Base-by-base conservation (phyloP, 768 basidiomycete genomes). In the Macrolepiota dolichaula region DNA sequence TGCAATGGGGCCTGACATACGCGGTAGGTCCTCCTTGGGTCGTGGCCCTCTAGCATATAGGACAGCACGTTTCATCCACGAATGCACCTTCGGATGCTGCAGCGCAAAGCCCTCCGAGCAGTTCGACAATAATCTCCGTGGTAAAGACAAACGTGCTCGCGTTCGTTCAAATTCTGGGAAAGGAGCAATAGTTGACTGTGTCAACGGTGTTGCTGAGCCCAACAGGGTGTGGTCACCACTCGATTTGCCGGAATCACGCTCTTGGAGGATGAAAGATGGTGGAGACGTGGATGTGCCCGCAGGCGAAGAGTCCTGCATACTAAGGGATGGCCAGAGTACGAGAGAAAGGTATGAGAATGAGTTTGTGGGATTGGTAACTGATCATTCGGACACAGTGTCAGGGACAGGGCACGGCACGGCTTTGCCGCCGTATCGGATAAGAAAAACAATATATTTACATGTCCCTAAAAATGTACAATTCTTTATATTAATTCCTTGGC, bases 1-100 rank as follows among this genome's bases (percentile, higher is more conserved):
- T 50, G 40, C 19, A n/a, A 10, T 15, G 38, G 15, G 29, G 7
- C 29, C 7, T 7, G 7, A 70, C 81, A 55, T 64, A 82, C 81
- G 72, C 77, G 78, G 69, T 72, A 83, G 66, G 74, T 83, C 67
- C 66, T 78, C 69, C 75, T 84, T 81, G 17, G 86, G 87, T 38
- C 82, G 72, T 0, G 88, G 89, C 4, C 89, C 89, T 68, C 81
- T 78, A 50, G 84, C 57, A 66, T 86, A 74, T 24, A 71, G 58
- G 7, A 68, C 56, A 0, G 56, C 65, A 29, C 64, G 65, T 29
- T 57, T 65, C 5, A 69, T 17, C 57, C 61, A 63, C 27, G 63
- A 59, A 63, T 69, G 64, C 4, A 58, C 55, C 24, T 54, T 63
- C 9, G 73, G 73, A 65, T 70, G 58, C 24, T 55, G 62, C 12